Conservation (phyloP, 805 yeast genomes). For the Lipomyces chichibuensis region DNA sequence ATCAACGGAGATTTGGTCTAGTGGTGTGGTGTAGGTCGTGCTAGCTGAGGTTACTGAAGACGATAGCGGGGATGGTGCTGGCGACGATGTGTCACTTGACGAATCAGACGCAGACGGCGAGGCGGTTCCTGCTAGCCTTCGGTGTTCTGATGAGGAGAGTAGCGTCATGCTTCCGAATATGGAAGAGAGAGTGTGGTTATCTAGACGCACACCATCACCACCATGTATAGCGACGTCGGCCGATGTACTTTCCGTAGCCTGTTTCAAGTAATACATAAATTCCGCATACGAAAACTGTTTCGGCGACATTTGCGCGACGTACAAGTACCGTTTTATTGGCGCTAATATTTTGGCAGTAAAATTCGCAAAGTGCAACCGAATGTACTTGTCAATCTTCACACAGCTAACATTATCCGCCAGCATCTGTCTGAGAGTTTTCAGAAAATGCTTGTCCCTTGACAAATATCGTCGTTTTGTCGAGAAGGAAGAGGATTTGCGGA, state of each 20-base stretch:
- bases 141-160: background rate
- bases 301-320: conserved; percentile 28
- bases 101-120: background rate
- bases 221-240: background rate
- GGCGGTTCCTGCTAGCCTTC: background rate
- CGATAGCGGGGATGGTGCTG: background rate
- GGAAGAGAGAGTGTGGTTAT: background rate
- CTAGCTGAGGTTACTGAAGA: background rate
- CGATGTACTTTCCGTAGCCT: background rate
- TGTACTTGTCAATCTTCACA: conserved; percentile 15
- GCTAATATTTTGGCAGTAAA: conserved; percentile 32
- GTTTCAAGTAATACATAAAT: conserved; percentile 24
- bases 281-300: conserved; percentile 26
- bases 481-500: conserved; percentile 4
- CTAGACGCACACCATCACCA: background rate
- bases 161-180: background rate
- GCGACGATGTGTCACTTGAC: background rate
- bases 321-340: conserved; percentile 29
- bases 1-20: conserved; percentile 4
- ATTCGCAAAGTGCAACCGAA: conserved; percentile 32
- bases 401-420: conserved; percentile 9
- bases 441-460: conserved; percentile 22
- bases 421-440: conserved; percentile 17
- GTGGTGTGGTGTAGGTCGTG: background rate
- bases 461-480: conserved; percentile 13